Evolutionary conservation across 2,329 filamentous ascomycete species (phyloP), one percentile per base, ranked within the genome.

Genomic region (Trichophyton benhamiae): DNA sequence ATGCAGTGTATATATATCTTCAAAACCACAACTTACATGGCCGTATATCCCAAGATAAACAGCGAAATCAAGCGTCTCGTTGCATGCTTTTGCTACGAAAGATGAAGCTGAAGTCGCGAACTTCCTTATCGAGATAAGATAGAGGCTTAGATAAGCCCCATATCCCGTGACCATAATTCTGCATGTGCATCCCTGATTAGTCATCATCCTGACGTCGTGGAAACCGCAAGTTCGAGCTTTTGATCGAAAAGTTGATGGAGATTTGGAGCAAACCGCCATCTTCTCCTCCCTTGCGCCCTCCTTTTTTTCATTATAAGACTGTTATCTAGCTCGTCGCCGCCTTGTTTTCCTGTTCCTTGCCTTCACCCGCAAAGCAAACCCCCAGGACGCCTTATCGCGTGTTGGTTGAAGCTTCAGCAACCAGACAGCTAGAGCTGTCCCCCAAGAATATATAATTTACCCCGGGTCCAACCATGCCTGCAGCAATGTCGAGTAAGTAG

Each of bases 401-500:
- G 25, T n/a, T 17, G 27, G 27, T 30, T 33, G 13, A 55, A 55
- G 49, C 49, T 55, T 7, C 48, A 8, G 13, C 48, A 15, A 53
- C 13, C 6, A 53, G 22, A 53, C 48, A 53, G 48, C 49, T 55
- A 33, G 49, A 55, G 49, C 49, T 55, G 49, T 55, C 49, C 27
- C 27, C 27, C 49, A 17, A n/a, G 30, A 27, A 53, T 25, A 33
- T 55, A 55, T 55, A 55, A 17, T 55, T 55, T 36, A 17, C 5
- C 33, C 30, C n/a, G 11, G 15, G 33, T 25, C 17, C 49, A 27
- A 22, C 49, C 22, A 44, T 58, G 4, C 36, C 55, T 42, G 17
- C 55, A 58, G 41, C 36, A 6, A 58, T 58, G 55, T 25, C 55
- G 13, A 44, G 55, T 58, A 58, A 41, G 55, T 58, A n/a, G 22